Percentiles rank a stretch among this genome's conserved stretches.
Conservation (phyloP, 805 yeast genomes). For the Candida patagonica region DNA sequence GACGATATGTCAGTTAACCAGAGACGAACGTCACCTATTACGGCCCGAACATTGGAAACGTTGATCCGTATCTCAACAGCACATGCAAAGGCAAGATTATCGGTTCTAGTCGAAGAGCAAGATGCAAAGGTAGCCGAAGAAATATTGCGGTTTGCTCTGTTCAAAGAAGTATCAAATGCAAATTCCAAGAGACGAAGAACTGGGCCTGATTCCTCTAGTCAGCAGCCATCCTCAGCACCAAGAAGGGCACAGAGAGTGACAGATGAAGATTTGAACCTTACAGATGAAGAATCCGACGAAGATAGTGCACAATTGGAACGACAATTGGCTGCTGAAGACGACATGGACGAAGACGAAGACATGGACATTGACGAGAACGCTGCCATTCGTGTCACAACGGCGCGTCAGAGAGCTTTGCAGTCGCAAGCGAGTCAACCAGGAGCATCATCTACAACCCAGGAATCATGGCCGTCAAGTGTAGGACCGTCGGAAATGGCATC, state of each 20-base stretch:
- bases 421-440: neutral
- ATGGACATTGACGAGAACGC: constrained; percentile 41
- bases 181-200: constrained; percentile 27
- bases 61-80: constrained; percentile 91
- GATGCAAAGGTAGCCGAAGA: constrained; percentile 87
- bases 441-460: constrained; percentile 8
- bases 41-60: constrained; percentile 97
- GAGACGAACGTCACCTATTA: constrained; percentile 78
- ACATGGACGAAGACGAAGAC: constrained; percentile 47
- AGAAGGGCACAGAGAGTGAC: neutral
- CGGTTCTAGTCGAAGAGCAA: constrained; percentile 57
- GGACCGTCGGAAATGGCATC: neutral
- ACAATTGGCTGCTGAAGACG: constrained; percentile 43
- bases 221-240: neutral
- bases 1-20: constrained; percentile 39
- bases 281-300: constrained; percentile 35
- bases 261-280: constrained; percentile 28
- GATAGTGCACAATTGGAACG: constrained; percentile 28
- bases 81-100: constrained; percentile 90
- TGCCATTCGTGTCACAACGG: constrained; percentile 16
- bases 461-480: constrained; percentile 14
- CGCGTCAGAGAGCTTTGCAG: constrained; percentile 18
- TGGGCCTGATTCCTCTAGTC: constrained; percentile 10
- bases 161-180: constrained; percentile 54
- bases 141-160: constrained; percentile 73